phyloP scores from a whole-genome alignment of 306 rosid genomes.

The Cucumis melo region DNA sequence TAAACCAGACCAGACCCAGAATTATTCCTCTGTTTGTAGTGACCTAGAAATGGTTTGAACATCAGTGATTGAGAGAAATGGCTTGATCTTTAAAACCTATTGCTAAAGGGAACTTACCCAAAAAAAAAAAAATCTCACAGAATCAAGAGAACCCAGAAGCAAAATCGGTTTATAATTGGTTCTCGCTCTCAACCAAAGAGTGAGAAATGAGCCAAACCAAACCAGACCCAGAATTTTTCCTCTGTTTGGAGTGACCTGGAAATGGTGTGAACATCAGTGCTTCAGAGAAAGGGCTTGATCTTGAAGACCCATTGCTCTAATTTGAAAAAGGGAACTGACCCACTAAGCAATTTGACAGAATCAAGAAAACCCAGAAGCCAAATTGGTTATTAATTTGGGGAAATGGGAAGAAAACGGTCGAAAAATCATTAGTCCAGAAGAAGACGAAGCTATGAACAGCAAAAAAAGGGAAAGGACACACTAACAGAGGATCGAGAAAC shows the following conservation, averaged over 20 bases:
- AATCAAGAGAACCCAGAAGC: slow-evolving; percentile 1
- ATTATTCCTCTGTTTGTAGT: background rate
- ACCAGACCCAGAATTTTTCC: background rate
- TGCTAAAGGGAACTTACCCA: slow-evolving; percentile 15
- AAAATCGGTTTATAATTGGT: background rate
- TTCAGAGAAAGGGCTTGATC: slow-evolving; percentile 15
- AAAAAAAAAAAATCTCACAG: slow-evolving; percentile 17
- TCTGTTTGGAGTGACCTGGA: background rate
- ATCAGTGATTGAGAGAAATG: slow-evolving; percentile 21
- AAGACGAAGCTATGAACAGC: background rate
- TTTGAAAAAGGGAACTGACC: slow-evolving; percentile 11
- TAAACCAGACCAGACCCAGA: slow-evolving; percentile 9
- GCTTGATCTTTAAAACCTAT: slow-evolving; percentile 17
- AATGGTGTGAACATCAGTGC: slow-evolving; percentile 16
- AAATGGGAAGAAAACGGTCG: slow-evolving; percentile 17
- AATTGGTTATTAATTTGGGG: slow-evolving; percentile 1
- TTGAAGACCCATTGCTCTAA: slow-evolving; percentile 15
- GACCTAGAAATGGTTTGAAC: background rate
- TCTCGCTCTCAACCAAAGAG: too few relatives aligned
- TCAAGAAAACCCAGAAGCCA: slow-evolving; percentile 2
- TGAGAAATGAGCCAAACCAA: slow-evolving; percentile 20
- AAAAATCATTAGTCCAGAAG: background rate
- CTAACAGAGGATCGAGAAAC: background rate
- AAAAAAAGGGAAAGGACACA: background rate
- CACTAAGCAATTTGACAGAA: slow-evolving; percentile 14